Conservation (phyloP, 371 early-diverging fungal species). For the Mortierella polycephala region DNA sequence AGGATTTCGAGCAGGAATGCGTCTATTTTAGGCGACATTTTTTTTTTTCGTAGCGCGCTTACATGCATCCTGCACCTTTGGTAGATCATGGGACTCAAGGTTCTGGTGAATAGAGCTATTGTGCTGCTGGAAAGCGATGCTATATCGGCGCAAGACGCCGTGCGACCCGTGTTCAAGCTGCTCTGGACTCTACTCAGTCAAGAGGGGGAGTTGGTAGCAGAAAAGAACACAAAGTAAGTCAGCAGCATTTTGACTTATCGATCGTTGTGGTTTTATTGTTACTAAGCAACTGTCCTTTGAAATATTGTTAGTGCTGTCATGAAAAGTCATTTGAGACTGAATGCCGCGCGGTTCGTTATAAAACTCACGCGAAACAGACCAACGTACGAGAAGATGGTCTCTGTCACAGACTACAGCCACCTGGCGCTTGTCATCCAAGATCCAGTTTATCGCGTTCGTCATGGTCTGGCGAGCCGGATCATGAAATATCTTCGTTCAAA, state of each 20-base stretch:
- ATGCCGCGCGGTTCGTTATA: slow-evolving; percentile 73
- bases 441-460: slow-evolving; percentile 85
- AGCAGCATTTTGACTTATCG: too few relatives aligned
- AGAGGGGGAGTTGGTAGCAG: slow-evolving; percentile 65
- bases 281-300: background rate
- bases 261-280: background rate
- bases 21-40: background rate
- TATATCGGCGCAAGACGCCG: slow-evolving; percentile 50
- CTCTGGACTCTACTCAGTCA: slow-evolving; percentile 65
- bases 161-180: slow-evolving; percentile 66
- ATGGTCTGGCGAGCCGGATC: slow-evolving; percentile 74
- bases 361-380: slow-evolving; percentile 67
- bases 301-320: slow-evolving; percentile 22
- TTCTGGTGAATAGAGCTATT: slow-evolving; percentile 66
- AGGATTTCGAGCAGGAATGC: background rate
- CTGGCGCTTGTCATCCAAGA: slow-evolving; percentile 79
- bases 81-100: slow-evolving; percentile 60
- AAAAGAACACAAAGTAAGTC: slow-evolving; percentile 54
- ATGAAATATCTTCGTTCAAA: slow-evolving; percentile 71
- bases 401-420: slow-evolving; percentile 63
- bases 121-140: slow-evolving; percentile 54
- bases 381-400: slow-evolving; percentile 64
- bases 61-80: background rate
- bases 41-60: background rate
- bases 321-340: slow-evolving; percentile 72